Conservation (phyloP, 2,329 filamentous ascomycete genomes). For the Penicillium frequentans region DNA sequence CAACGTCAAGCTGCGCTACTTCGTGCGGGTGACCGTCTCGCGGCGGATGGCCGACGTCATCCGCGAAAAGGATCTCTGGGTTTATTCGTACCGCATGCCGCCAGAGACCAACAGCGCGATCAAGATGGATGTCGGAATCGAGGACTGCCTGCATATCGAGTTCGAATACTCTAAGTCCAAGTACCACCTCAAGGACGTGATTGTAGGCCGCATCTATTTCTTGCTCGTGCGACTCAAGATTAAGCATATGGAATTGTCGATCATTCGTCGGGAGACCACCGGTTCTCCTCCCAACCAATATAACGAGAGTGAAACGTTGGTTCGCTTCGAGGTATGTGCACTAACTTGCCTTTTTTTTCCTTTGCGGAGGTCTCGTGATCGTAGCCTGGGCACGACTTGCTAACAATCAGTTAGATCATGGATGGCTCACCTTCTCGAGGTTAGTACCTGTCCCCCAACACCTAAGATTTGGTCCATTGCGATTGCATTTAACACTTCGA, state of each 20-base stretch:
- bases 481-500: neutral
- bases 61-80: constrained; percentile 99
- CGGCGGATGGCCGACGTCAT: constrained; percentile 97
- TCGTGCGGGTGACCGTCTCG: constrained; percentile 93
- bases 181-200: constrained; percentile 98
- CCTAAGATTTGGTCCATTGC: neutral
- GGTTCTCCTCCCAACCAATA: constrained; percentile 97
- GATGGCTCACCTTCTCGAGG: constrained; percentile 96
- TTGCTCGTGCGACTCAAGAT: constrained; percentile 96
- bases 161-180: constrained; percentile 99
- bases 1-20: constrained; percentile 98
- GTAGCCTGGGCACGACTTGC: constrained; percentile 31
- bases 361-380: neutral
- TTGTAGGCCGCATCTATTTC: constrained; percentile 98
- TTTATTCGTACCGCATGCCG: constrained; percentile 96
- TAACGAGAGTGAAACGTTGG: constrained; percentile 97
- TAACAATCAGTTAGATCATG: constrained; percentile 67
- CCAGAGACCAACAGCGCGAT: constrained; percentile 98
- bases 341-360: neutral
- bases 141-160: constrained; percentile 98
- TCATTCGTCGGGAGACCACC: constrained; percentile 94
- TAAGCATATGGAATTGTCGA: constrained; percentile 99
- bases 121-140: constrained; percentile 99
- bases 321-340: constrained; percentile 78
- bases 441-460: constrained; percentile 41